Evolutionary conservation across 805 yeast species (phyloP).

Genomic region (Candida argentea): DNA sequence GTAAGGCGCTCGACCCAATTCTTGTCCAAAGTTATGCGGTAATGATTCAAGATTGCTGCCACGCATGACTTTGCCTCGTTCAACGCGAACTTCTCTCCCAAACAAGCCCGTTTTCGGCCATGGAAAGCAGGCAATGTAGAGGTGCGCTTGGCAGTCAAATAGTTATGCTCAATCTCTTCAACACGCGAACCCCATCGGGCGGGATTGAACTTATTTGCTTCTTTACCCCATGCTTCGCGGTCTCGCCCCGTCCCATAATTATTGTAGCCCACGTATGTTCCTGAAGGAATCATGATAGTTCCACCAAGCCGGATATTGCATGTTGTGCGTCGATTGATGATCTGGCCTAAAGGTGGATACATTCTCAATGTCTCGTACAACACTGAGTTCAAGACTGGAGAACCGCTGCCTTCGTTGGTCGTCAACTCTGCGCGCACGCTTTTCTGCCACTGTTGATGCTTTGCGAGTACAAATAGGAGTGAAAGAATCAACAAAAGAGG

Average conservation of each 20-base stretch:
- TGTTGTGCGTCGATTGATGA: constrained; percentile 41
- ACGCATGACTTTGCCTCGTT: constrained; percentile 33
- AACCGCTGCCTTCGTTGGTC: not conserved
- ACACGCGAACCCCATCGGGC: constrained; percentile 40
- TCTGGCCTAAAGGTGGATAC: constrained; percentile 49
- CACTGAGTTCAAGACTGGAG: constrained; percentile 22
- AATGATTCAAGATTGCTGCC: constrained; percentile 24
- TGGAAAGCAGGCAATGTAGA: constrained; percentile 44
- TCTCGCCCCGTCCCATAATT: constrained; percentile 43
- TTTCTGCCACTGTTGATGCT: constrained; percentile 24
- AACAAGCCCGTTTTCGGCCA: constrained; percentile 50
- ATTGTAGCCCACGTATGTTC: constrained; percentile 45
- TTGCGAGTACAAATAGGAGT: constrained; percentile 36
- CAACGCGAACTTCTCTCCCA: constrained; percentile 50
- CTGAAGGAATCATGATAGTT: constrained; percentile 36
- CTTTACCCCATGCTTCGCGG: constrained; percentile 31
- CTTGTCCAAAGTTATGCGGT: constrained; percentile 26
- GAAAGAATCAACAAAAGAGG: constrained; percentile 45
- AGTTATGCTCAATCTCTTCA: constrained; percentile 28
- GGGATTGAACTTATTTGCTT: constrained; percentile 36
- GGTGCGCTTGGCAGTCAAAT: constrained; percentile 34
- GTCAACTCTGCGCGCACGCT: constrained; percentile 14
- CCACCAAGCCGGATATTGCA: constrained; percentile 27
- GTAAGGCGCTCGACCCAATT: constrained; percentile 41
- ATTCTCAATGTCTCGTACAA: constrained; percentile 39